Conservation (phyloP, 164 flowering plant genomes). For the Sedum album region DNA sequence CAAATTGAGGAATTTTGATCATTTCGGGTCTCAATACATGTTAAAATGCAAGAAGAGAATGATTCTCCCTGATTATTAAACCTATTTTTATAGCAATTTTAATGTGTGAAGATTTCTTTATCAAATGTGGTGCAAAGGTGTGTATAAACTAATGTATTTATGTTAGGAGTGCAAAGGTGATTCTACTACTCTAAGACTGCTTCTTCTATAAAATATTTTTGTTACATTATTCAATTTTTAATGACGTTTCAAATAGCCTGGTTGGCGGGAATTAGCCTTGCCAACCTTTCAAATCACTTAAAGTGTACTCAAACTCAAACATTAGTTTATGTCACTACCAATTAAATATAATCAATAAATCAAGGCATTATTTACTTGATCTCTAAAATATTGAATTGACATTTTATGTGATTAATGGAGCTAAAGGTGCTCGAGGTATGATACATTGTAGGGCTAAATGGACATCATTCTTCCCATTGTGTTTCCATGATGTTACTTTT, state of each 20-base stretch:
- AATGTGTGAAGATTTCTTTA: background rate
- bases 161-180: background rate
- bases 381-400: background rate
- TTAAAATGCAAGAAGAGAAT: too few species aligned
- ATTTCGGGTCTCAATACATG: too few species aligned
- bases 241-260: background rate
- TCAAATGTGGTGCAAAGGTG: background rate
- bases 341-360: background rate
- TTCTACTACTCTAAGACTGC: background rate
- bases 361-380: background rate
- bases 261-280: too few species aligned
- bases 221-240: too few species aligned
- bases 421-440: background rate
- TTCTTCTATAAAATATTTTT: background rate
- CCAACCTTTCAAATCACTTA: background rate
- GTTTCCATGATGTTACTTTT: conserved; percentile 1
- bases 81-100: too few species aligned
- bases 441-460: background rate
- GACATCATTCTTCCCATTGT: background rate
- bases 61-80: too few species aligned
- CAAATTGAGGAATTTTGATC: too few species aligned
- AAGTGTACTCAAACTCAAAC: background rate
- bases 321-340: background rate
- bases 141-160: background rate
- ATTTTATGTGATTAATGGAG: background rate